These are phyloP conservation scores for Termitomyces sp. DNA, from an alignment of 768 basidiomycete species.

Conservation along the genomic window DNA sequence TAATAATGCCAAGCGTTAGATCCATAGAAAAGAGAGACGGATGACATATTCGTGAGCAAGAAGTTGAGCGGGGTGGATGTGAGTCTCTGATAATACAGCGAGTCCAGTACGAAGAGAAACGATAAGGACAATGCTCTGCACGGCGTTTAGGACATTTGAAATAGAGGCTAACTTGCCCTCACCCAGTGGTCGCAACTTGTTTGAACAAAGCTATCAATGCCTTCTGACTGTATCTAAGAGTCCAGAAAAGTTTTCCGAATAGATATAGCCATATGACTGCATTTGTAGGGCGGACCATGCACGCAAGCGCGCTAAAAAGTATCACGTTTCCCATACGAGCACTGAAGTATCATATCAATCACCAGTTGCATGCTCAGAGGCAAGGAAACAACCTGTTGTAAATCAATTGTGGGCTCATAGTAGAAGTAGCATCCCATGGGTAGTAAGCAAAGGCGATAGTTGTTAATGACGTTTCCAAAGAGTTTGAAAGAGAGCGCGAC, in stretches of 20 bases:
- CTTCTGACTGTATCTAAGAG: slow-evolving; percentile 29
- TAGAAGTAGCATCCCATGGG: slow-evolving; percentile 54
- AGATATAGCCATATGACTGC: slow-evolving; percentile 81
- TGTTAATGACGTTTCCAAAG: slow-evolving; percentile 83
- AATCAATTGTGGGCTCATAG: slow-evolving; percentile 29
- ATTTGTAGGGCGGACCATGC: slow-evolving; percentile 84
- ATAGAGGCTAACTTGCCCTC: slow-evolving; percentile 13
- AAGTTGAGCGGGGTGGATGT: slow-evolving; percentile 83
- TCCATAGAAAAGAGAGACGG: slow-evolving; percentile 92
- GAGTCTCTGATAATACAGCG: slow-evolving; percentile 57
- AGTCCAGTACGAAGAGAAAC: slow-evolving; percentile 50
- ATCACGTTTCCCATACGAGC: slow-evolving; percentile 32
- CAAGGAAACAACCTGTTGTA: slow-evolving; percentile 28
- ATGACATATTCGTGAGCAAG: slow-evolving; percentile 72
- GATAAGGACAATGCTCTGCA: slow-evolving; percentile 20
- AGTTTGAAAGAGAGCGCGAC: slow-evolving; percentile 88
- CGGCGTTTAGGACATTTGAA: background rate
- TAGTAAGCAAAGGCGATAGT: slow-evolving; percentile 72
- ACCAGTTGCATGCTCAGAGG: background rate
- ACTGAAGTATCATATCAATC: slow-evolving; percentile 14
- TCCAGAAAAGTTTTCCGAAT: slow-evolving; percentile 52
- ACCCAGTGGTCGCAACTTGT: slow-evolving; percentile 44
- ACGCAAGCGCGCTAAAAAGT: slow-evolving; percentile 67
- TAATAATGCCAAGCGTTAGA: slow-evolving; percentile 86
- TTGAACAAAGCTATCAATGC: slow-evolving; percentile 26